Conservation (phyloP, 768 basidiomycete species). For the Pisolithus tinctorius region DNA sequence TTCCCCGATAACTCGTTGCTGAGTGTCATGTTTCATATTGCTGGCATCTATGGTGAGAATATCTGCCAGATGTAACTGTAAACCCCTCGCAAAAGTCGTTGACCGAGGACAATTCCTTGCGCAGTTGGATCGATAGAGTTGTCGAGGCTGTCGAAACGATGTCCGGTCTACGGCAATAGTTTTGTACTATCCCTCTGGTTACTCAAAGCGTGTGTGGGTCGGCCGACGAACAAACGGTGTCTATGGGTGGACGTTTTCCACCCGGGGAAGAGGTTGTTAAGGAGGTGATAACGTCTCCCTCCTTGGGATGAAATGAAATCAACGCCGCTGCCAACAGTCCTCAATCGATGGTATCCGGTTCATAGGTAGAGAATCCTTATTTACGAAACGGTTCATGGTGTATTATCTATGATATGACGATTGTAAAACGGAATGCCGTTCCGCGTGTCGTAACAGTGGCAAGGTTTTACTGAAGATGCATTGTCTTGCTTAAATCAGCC, state of each 20-base stretch:
- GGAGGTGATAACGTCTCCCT: constrained; percentile 22
- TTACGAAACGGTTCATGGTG: not conserved
- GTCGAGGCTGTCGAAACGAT: constrained; percentile 57
- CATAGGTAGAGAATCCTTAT: not conserved
- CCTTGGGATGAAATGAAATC: constrained; percentile 12
- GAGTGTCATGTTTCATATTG: constrained; percentile 73
- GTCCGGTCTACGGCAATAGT: constrained; percentile 62
- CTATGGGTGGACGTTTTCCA: too few relatives aligned
- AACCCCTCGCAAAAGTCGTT: constrained; percentile 41
- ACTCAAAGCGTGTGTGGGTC: too few relatives aligned
- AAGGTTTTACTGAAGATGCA: constrained; percentile 11
- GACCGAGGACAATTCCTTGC: constrained; percentile 37
- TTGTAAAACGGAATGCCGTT: constrained; percentile 9
- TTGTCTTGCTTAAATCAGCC: constrained; percentile 1
- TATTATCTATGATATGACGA: constrained; percentile 18
- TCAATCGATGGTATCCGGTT: not conserved
- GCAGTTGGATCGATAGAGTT: constrained; percentile 61
- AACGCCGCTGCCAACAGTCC: not conserved
- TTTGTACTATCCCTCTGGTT: constrained; percentile 33
- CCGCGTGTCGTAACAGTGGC: not conserved
- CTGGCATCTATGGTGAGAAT: constrained; percentile 74
- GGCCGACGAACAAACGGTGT: too few relatives aligned
- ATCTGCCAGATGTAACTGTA: constrained; percentile 74
- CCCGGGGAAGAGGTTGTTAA: constrained; percentile 2
- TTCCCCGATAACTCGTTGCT: constrained; percentile 56